Base-by-base conservation (phyloP, 2,329 filamentous ascomycete genomes). In the Hymenoscyphus scutula region DNA sequence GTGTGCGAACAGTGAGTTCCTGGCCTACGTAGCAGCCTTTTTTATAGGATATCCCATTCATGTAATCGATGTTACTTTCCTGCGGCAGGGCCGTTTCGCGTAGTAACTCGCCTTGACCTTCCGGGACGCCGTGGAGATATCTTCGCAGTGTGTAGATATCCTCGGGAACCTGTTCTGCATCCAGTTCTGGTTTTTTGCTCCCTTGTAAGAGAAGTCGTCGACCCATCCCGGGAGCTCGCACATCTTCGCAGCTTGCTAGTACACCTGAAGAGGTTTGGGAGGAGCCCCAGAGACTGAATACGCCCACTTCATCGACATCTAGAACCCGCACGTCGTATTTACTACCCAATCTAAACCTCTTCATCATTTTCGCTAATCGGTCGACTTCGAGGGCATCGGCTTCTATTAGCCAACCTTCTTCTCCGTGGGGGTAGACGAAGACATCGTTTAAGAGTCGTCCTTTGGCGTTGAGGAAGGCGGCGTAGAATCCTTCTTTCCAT, bases 21-120 rank as follows among this genome's bases (percentile, higher is more conserved):
- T 99, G 95, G 0, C 95, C 95, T 7, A 98, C 86, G 76, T 99
- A 99, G 77, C 95, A 99, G 7, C 95, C 95, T 79, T 99, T 99
- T 73, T 87, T 87, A 79, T 95, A 99, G 77, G 97, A 91, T 68
- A 99, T 89, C 29, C 87, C 95, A 56, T 85, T 84, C 82, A 91
- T 91, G 64, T 91, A 78, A 76, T 99, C 95, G 74, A 98, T 83
- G 75, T 97, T 97, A 73, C 83, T 89, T 77, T 98, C 94, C 76
- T 93, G 88, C 1, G 95, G 94, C 60, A 99, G 80, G 0, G 92
- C 87, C 19, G 82, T 79, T 67, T 89, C 89, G 63, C 82, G 78
- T 6, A 85, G 75, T 23, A 99, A 87, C 79, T 99, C 95, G 17
- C 78, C 74, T 73, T 91, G 90, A 1, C 95, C 94, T 77, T 99